Evolutionary conservation across 164 flowering plant genomes (phyloP).

Genomic region (Nymphaea colorata): DNA sequence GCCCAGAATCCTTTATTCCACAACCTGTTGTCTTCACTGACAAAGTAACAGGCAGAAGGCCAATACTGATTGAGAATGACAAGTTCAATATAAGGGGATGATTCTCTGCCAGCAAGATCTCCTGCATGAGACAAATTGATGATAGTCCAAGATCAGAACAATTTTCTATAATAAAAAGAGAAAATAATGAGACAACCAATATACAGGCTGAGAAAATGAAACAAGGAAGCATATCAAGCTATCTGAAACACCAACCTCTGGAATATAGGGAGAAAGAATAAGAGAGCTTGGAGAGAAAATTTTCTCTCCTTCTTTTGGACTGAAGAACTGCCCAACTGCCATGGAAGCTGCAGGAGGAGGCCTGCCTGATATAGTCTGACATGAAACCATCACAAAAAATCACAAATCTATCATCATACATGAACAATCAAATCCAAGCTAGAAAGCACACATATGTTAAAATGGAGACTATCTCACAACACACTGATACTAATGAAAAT

Average conservation of each 20-base stretch:
- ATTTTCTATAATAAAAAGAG: not conserved
- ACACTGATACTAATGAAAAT: too few relatives aligned
- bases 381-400: conserved; percentile 1
- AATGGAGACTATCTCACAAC: too few relatives aligned
- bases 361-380: conserved; percentile 89
- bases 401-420: too few relatives aligned
- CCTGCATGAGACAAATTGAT: conserved; percentile 33
- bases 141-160: conserved; percentile 6
- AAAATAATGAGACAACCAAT: too few relatives aligned
- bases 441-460: too few relatives aligned
- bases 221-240: conserved; percentile 8
- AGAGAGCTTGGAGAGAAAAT: conserved; percentile 41
- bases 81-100: conserved; percentile 81
- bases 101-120: conserved; percentile 59
- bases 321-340: conserved; percentile 99
- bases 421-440: too few relatives aligned
- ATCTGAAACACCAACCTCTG: conserved; percentile 35
- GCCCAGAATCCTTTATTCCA: conserved; percentile 68
- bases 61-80: conserved; percentile 72
- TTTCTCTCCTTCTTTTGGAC: conserved; percentile 58
- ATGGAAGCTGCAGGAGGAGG: conserved; percentile 97
- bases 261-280: conserved; percentile 44
- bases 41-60: conserved; percentile 73
- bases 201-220: not conserved
- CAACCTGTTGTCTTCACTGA: conserved; percentile 65